Conservation (phyloP, 768 basidiomycete species). For the Leucocoprinus birnbaumii region DNA sequence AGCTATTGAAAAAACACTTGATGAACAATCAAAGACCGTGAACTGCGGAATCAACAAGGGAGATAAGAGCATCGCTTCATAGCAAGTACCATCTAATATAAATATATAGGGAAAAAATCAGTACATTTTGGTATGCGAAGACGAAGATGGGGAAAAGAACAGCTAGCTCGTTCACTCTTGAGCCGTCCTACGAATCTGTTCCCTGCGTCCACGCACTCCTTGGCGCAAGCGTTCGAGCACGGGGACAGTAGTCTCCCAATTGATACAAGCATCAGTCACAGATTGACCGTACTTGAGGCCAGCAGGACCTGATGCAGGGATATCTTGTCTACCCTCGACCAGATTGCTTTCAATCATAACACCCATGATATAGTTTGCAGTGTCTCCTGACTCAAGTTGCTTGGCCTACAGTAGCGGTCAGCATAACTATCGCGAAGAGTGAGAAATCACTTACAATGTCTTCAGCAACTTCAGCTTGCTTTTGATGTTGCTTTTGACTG, state of each 20-base stretch:
- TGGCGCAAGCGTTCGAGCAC: conserved; percentile 82
- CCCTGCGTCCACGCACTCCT: conserved; percentile 78
- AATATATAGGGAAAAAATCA: too few relatives aligned
- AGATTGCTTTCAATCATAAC: conserved; percentile 97
- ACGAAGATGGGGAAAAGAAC: not conserved
- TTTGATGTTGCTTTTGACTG: conserved; percentile 86
- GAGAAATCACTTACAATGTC: conserved; percentile 67
- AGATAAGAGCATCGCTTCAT: too few relatives aligned
- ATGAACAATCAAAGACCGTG: too few relatives aligned
- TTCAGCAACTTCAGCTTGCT: conserved; percentile 85
- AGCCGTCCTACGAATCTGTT: conserved; percentile 34
- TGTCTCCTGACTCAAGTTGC: conserved; percentile 72
- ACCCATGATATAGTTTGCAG: conserved; percentile 75
- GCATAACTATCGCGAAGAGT: conserved; percentile 14
- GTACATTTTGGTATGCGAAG: too few relatives aligned
- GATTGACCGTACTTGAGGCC: conserved; percentile 82
- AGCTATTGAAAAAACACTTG: too few relatives aligned
- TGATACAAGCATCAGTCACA: conserved; percentile 87
- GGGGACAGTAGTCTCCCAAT: conserved; percentile 85
- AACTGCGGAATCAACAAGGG: too few relatives aligned
- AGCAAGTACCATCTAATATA: too few relatives aligned
- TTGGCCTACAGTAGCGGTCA: conserved; percentile 43
- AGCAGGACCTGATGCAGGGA: conserved; percentile 67
- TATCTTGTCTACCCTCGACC: conserved; percentile 82
- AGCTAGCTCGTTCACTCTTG: not conserved